Base-by-base conservation (phyloP, 1,284 basidiomycete species). In the Trichosporon sp. region DNA sequence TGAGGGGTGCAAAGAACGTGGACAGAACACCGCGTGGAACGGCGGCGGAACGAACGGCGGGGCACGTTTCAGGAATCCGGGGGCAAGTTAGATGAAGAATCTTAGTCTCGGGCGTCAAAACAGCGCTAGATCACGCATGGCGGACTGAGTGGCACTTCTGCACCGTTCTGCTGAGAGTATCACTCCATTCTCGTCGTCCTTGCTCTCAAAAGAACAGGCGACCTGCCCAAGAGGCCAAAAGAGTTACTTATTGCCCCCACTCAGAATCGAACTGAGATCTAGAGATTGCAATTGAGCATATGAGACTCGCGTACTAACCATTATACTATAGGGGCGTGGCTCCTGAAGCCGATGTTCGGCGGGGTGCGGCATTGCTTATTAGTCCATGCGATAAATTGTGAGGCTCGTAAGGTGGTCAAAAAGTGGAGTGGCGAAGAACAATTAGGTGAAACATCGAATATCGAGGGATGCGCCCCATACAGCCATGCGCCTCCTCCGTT, bases 191-290 rank as follows among this genome's bases (percentile, higher is more conserved):
- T 2, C 16, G 43, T 16, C 43, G 4, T n/a, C 51, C n/a, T 21
- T 7, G 4, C 19, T 26, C 19, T 4, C 4, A 26, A 54, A 54
- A 54, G 1, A 54, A 16, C 51, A 10, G 2, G n/a, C 43, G 14
- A 10, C 35, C 19, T 31, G 7, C 26, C 10, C 8, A 7, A 14
- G 1, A 21, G 26, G 11, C 26, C 26, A 61, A 61, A 61, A 61
- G 26, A 54, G n/a, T 10, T 54, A 54, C 11, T 54, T 54, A 31
- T 31, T 61, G 56, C 56, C 56, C 56, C 56, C 56, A 61, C 56
- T 61, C 56, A 61, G 56, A 61, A 61, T 61, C 56, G 56, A 61
- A 61, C 56, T 61, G 56, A 61, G 56, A 61, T 61, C 56, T 61
- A 61, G 56, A 61, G 56, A 61, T 61, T 61, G 56, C 56, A 61